Evolutionary conservation across 495 filamentous ascomycete species (phyloP).

Genomic region (Achaetomiella virescens): DNA sequence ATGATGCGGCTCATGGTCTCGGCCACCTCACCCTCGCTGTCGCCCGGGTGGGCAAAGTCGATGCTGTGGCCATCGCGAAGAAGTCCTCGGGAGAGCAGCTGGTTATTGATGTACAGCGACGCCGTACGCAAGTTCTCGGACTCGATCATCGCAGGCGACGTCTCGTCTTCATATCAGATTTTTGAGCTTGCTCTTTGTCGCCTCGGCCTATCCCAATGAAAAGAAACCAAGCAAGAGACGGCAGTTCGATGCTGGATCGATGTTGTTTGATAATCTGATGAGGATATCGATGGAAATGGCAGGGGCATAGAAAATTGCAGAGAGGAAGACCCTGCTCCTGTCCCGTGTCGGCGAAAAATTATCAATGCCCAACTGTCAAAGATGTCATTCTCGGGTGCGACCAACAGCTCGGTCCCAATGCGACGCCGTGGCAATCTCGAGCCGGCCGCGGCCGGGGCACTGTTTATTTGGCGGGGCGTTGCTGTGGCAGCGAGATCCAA

Average conservation of each 20-base stretch:
- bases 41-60: conserved; percentile 73
- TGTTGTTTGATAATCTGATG: background rate
- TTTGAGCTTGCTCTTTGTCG: background rate
- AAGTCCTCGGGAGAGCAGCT: conserved; percentile 81
- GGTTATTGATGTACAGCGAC: conserved; percentile 93
- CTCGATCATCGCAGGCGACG: conserved; percentile 54
- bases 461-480: conserved; percentile 29
- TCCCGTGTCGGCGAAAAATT: conserved; percentile 6
- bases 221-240: background rate
- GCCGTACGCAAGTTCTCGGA: conserved; percentile 75
- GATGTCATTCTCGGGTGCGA: conserved; percentile 6
- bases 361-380: background rate
- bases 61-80: conserved; percentile 77
- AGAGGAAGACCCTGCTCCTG: background rate
- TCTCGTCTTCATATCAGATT: conserved; percentile 6
- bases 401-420: conserved; percentile 8
- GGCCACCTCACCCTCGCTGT: conserved; percentile 55
- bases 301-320: background rate
- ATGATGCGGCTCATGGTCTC: conserved; percentile 81
- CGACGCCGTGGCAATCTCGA: conserved; percentile 13
- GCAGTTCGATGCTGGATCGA: background rate
- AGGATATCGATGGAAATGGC: background rate
- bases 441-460: conserved; percentile 1
- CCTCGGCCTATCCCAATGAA: background rate
- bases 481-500: conserved; percentile 14